phyloP scores from a whole-genome alignment of 2,329 filamentous ascomycete genomes.

The Xylariales sp. region DNA sequence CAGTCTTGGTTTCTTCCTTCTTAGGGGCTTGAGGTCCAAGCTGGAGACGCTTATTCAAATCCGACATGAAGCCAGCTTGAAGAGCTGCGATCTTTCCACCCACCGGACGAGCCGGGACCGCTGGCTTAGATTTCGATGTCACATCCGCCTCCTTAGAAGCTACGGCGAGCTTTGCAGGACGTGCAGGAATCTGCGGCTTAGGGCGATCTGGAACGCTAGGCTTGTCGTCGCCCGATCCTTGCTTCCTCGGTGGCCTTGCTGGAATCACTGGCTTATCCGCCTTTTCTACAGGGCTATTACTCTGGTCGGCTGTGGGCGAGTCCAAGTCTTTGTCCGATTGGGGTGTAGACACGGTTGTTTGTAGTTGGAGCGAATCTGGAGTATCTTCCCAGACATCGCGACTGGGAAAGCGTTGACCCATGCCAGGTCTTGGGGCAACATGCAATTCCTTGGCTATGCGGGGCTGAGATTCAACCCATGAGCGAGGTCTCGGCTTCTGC shows the following conservation, averaged over 20 bases:
- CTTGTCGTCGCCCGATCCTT: constrained; percentile 30
- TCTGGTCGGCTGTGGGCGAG: constrained; percentile 28
- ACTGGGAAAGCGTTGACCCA: constrained; percentile 77
- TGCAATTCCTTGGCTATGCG: constrained; percentile 45
- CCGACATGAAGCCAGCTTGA: constrained; percentile 87
- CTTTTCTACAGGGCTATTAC: constrained; percentile 6
- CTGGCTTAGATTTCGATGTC: constrained; percentile 70
- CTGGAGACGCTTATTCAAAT: constrained; percentile 84
- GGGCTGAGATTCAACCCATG: constrained; percentile 41
- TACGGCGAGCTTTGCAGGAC: constrained; percentile 33
- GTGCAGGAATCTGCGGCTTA: constrained; percentile 57
- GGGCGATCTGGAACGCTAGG: constrained; percentile 47
- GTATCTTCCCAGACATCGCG: constrained; percentile 93
- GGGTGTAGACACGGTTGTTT: constrained; percentile 64
- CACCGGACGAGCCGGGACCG: constrained; percentile 71
- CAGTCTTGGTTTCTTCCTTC: constrained; percentile 60
- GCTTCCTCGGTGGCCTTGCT: constrained; percentile 43
- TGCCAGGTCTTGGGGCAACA: constrained; percentile 41
- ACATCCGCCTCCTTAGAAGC: constrained; percentile 37
- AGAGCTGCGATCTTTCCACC: constrained; percentile 87
- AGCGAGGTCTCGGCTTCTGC: constrained; percentile 42
- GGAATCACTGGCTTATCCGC: constrained; percentile 58
- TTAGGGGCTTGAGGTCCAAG: constrained; percentile 79
- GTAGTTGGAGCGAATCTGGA: constrained; percentile 75
- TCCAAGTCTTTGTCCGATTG: constrained; percentile 39